These are phyloP conservation scores for Phytophthora uliginosa DNA, from an alignment of 352 stramenopile genomes.

Conservation along the genomic window DNA sequence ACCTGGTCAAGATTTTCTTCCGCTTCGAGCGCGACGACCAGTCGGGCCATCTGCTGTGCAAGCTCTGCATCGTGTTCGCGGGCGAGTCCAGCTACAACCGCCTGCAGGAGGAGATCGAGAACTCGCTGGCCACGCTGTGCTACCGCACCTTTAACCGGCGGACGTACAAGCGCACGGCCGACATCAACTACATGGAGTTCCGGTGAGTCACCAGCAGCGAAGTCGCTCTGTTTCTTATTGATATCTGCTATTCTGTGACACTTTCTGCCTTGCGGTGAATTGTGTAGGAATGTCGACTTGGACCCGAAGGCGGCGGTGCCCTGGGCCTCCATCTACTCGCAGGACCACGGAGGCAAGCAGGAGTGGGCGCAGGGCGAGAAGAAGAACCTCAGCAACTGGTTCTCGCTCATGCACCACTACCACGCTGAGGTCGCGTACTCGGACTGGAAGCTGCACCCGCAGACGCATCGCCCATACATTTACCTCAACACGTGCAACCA, in stretches of 20 bases:
- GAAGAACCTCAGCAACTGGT: slow-evolving; percentile 85
- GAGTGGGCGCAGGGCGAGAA: slow-evolving; percentile 89
- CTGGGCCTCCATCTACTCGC: slow-evolving; percentile 75
- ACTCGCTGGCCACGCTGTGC: slow-evolving; percentile 78
- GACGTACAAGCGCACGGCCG: slow-evolving; percentile 89
- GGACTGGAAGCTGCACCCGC: slow-evolving; percentile 56
- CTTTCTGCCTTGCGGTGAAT: background rate
- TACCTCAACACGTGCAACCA: slow-evolving; percentile 93
- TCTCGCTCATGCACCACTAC: slow-evolving; percentile 93
- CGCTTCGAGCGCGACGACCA: slow-evolving; percentile 76
- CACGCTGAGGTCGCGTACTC: slow-evolving; percentile 54
- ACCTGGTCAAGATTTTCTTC: slow-evolving; percentile 88
- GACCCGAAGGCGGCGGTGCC: slow-evolving; percentile 47
- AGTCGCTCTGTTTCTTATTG: background rate
- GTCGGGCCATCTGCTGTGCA: slow-evolving; percentile 64
- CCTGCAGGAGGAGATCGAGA: slow-evolving; percentile 74
- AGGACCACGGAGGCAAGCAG: slow-evolving; percentile 83
- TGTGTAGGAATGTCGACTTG: slow-evolving; percentile 71
- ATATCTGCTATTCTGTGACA: background rate
- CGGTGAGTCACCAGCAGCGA: slow-evolving; percentile 31
- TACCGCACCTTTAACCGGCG: slow-evolving; percentile 90
- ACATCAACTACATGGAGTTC: slow-evolving; percentile 94
- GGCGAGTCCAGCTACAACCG: slow-evolving; percentile 91
- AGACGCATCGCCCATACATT: slow-evolving; percentile 71
- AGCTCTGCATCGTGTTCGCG: slow-evolving; percentile 86